Percentiles rank a stretch among this genome's conserved stretches.
phyloP scores from a whole-genome alignment of 2,329 filamentous ascomycete species.

The Thyridium curvatum region DNA sequence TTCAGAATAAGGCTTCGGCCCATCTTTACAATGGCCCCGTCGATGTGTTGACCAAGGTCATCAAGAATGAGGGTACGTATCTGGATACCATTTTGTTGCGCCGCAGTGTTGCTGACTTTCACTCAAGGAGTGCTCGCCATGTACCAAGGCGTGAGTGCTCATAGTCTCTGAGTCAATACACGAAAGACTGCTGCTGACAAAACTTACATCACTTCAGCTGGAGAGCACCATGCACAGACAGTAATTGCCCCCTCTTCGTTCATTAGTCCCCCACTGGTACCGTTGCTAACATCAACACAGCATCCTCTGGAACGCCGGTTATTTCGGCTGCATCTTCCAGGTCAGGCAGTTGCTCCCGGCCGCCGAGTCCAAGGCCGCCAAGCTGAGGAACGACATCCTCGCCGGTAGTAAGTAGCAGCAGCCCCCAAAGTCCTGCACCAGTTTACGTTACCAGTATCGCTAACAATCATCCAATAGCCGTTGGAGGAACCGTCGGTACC shows the following conservation, averaged over 20 bases:
- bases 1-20: conserved; percentile 92
- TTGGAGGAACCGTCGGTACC: conserved; percentile 86
- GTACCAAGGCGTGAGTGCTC: conserved; percentile 64
- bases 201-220: too few relatives aligned
- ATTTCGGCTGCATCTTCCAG: conserved; percentile 99
- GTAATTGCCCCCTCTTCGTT: neutral
- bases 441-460: too few relatives aligned
- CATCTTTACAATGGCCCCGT: conserved; percentile 80
- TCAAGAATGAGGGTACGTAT: conserved; percentile 17
- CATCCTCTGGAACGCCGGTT: conserved; percentile 79
- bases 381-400: conserved; percentile 82
- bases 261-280: too few relatives aligned
- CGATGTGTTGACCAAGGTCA: conserved; percentile 70
- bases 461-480: too few relatives aligned
- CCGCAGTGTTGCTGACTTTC: too few relatives aligned
- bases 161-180: conserved; percentile 44
- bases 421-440: too few relatives aligned
- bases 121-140: conserved; percentile 77
- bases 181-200: neutral
- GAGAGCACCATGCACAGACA: too few relatives aligned
- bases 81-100: too few relatives aligned
- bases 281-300: too few relatives aligned
- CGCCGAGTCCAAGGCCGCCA: conserved; percentile 70
- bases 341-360: conserved; percentile 78
- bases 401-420: conserved; percentile 53